Evolutionary conservation across 495 filamentous ascomycete species (phyloP).

Genomic region (Daldinia caldariorum): DNA sequence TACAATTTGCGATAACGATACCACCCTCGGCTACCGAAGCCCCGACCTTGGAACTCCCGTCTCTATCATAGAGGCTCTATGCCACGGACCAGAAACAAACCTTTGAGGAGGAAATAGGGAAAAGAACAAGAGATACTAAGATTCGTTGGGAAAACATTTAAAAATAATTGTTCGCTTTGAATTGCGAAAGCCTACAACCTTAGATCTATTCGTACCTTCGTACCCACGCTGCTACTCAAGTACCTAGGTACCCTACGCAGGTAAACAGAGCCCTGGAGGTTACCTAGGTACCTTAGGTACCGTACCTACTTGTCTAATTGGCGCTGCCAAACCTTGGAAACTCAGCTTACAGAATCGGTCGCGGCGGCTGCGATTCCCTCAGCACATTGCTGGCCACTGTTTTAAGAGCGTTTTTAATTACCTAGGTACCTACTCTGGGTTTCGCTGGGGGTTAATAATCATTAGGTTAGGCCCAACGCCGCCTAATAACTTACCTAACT

Average conservation of each 20-base stretch:
- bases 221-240: background rate
- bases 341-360: conserved; percentile 1
- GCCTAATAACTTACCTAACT: conserved; percentile 2
- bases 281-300: background rate
- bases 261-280: background rate
- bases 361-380: background rate
- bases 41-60: conserved; percentile 5
- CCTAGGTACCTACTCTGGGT: background rate
- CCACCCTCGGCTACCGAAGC: conserved; percentile 9
- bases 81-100: background rate
- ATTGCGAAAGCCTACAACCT: background rate
- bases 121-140: conserved; percentile 2
- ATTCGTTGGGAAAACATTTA: background rate
- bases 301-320: conserved; percentile 1
- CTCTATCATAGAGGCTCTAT: conserved; percentile 2
- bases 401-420: background rate
- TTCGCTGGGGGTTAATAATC: background rate
- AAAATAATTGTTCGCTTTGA: background rate
- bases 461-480: background rate
- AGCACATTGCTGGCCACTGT: background rate
- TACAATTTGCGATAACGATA: conserved; percentile 2
- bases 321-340: background rate
- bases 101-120: conserved; percentile 6
- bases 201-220: background rate
- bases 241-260: conserved; percentile 5